Evolutionary conservation across 805 yeast genomes (phyloP).

Genomic region (Pichia heedii): DNA sequence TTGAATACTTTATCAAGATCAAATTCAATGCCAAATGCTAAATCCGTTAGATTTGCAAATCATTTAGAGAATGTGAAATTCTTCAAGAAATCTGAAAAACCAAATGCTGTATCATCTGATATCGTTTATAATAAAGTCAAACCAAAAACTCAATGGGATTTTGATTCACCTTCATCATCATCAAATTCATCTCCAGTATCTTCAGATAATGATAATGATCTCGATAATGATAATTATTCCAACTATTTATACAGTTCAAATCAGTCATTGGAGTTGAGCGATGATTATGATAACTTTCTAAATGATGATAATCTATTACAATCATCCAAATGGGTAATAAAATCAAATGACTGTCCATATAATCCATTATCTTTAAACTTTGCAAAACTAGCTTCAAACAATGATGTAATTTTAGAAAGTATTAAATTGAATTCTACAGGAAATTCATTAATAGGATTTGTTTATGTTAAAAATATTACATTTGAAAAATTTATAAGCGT

Average conservation of each 20-base stretch:
- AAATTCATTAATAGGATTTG: constrained; percentile 33
- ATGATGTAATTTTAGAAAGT: constrained; percentile 27
- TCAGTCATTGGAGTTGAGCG: constrained; percentile 14
- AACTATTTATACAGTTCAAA: no score
- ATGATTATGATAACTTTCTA: constrained; percentile 14
- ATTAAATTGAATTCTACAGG: constrained; percentile 32
- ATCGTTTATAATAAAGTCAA: constrained; percentile 19
- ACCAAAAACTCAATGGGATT: constrained; percentile 20
- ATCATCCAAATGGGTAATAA: constrained; percentile 23
- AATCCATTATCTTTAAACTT: constrained; percentile 22
- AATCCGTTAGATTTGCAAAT: constrained; percentile 58
- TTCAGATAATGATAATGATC: constrained; percentile 13
- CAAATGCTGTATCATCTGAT: constrained; percentile 46
- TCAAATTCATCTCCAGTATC: constrained; percentile 13
- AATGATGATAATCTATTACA: constrained; percentile 8
- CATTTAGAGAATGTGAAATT: constrained; percentile 53
- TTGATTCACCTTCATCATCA: constrained; percentile 13
- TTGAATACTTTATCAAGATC: constrained; percentile 32
- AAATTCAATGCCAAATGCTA: constrained; percentile 43
- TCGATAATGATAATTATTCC: background rate
- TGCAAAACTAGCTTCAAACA: constrained; percentile 24
- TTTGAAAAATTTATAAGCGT: constrained; percentile 34
- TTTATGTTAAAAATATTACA: constrained; percentile 31
- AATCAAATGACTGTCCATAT: constrained; percentile 25
- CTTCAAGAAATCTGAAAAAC: constrained; percentile 53